Conservation (phyloP, 306 rosid species). For the Trifolium pratense region DNA sequence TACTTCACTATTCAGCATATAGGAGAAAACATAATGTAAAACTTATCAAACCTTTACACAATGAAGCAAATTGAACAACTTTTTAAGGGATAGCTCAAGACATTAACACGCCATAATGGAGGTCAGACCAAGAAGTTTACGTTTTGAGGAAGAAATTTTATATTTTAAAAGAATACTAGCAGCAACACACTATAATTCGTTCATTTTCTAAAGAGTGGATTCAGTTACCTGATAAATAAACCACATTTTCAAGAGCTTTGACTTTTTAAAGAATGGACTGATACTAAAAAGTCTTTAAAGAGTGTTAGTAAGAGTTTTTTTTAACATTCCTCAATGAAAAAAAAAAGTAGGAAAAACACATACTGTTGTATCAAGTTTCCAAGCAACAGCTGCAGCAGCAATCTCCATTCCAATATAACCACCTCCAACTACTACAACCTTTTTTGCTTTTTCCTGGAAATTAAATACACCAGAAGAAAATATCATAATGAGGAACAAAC, state of each 20-base stretch:
- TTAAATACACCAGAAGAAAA: neutral
- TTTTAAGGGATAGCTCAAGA: slow-evolving; percentile 11
- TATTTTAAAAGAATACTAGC: neutral
- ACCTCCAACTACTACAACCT: slow-evolving; percentile 92
- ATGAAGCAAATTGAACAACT: slow-evolving; percentile 21
- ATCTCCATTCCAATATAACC: slow-evolving; percentile 98
- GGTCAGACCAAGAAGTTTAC: slow-evolving; percentile 25
- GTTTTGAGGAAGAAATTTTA: slow-evolving; percentile 21
- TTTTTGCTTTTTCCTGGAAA: slow-evolving; percentile 70
- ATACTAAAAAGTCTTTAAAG: neutral
- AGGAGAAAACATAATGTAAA: neutral
- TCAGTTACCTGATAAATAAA: slow-evolving; percentile 10
- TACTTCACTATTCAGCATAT: slow-evolving; percentile 28
- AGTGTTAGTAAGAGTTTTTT: neutral
- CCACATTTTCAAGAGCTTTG: neutral
- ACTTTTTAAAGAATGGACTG: neutral
- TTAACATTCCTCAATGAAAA: neutral
- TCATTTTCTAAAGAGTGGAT: slow-evolving; percentile 1
- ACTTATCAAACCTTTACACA: slow-evolving; percentile 20
- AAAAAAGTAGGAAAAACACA: slow-evolving; percentile 35
- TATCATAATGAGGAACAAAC: slow-evolving; percentile 34
- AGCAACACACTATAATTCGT: neutral
- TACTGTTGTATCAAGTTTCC: slow-evolving; percentile 97
- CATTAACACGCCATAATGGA: slow-evolving; percentile 18
- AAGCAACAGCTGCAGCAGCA: slow-evolving; percentile 92